A percentile compares a stretch with the other conserved stretches of the same genome.
These are phyloP conservation scores for Alnus glutinosa DNA, from an alignment of 306 rosid genomes.

Conservation along the genomic window DNA sequence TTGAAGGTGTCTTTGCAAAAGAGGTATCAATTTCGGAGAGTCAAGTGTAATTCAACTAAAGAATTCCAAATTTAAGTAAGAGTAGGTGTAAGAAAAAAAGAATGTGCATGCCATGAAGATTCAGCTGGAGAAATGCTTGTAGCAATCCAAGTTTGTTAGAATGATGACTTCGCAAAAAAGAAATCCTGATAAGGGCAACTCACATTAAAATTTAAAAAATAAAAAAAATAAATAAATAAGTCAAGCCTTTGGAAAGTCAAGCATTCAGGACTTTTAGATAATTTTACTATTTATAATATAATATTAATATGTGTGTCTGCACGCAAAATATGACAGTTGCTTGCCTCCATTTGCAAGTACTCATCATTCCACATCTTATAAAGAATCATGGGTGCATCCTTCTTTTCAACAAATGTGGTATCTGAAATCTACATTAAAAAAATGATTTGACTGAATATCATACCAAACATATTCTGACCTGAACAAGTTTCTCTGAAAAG, in stretches of 20 bases:
- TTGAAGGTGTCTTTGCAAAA: too few species aligned
- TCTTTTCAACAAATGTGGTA: constrained; percentile 72
- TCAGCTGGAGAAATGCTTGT: too few species aligned
- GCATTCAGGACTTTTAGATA: not conserved
- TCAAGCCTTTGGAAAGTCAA: not conserved
- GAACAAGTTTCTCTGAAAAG: not conserved
- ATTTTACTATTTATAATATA: not conserved
- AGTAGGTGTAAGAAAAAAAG: too few species aligned
- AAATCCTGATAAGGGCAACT: not conserved
- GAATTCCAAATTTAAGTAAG: too few species aligned
- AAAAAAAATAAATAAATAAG: not conserved
- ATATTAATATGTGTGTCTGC: not conserved
- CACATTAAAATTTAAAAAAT: not conserved
- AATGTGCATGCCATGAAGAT: too few species aligned
- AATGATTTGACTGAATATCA: not conserved
- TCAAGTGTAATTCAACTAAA: too few species aligned
- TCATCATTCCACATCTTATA: constrained; percentile 76
- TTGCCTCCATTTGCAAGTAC: constrained; percentile 86
- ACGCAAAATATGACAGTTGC: constrained; percentile 12
- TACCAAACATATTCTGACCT: not conserved
- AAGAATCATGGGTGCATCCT: constrained; percentile 70
- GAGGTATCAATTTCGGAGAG: too few species aligned
- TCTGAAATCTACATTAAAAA: constrained; percentile 60
- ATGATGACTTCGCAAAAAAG: too few species aligned
- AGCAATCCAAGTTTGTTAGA: too few species aligned